phyloP scores from a whole-genome alignment of 495 filamentous ascomycete genomes.

The Penicillium coffeae region DNA sequence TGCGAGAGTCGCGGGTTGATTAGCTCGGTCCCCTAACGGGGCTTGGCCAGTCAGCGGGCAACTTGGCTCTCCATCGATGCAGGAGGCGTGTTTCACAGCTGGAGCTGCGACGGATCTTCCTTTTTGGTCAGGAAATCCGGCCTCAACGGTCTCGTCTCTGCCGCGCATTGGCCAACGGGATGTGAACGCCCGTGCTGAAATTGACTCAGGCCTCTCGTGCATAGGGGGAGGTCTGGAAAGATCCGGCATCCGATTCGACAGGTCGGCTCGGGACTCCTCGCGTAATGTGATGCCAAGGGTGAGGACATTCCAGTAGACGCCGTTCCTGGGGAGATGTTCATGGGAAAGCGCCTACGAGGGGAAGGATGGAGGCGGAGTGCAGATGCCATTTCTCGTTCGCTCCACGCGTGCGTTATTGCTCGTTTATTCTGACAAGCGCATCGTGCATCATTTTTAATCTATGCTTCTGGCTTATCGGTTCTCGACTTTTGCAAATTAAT shows the following conservation, averaged over 20 bases:
- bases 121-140: conserved; percentile 5
- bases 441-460: too few relatives aligned
- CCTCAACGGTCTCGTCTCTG: not conserved
- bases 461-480: not conserved
- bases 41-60: conserved; percentile 9
- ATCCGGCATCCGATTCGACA: too few relatives aligned
- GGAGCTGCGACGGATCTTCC: conserved; percentile 17
- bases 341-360: too few relatives aligned
- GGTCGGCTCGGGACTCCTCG: too few relatives aligned
- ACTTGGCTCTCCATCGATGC: conserved; percentile 2
- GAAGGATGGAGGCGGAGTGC: too few relatives aligned
- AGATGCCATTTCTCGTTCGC: too few relatives aligned
- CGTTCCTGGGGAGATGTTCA: too few relatives aligned
- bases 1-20: conserved; percentile 19
- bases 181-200: not conserved
- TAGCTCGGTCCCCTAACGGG: conserved; percentile 19
- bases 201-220: not conserved
- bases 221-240: too few relatives aligned
- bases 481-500: not conserved
- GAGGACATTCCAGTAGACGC: too few relatives aligned
- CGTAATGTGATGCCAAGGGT: too few relatives aligned
- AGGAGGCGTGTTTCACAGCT: conserved; percentile 28
- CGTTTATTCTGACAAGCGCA: too few relatives aligned
- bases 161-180: conserved; percentile 2
- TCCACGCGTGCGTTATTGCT: too few relatives aligned